phyloP scores from a whole-genome alignment of 495 filamentous ascomycete species.

The Hyphodiscus hymeniophilus region DNA sequence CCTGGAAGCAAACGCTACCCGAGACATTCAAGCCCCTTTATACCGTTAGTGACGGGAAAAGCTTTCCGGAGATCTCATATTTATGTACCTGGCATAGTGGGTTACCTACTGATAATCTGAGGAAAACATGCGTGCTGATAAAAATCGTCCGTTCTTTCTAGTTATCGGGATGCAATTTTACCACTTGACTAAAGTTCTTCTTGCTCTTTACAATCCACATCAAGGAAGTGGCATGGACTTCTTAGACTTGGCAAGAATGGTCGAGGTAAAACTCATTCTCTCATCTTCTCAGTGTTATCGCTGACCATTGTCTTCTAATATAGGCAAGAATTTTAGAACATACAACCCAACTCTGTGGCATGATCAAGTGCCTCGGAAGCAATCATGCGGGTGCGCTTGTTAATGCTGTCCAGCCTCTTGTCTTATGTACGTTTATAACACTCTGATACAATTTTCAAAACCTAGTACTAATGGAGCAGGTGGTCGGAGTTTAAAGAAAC shows the following conservation, averaged over 20 bases:
- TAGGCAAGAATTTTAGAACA: not conserved
- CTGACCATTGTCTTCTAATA: too few relatives aligned
- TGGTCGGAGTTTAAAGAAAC: not conserved
- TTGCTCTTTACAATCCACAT: not conserved
- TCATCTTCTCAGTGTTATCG: not conserved
- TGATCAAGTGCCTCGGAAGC: not conserved
- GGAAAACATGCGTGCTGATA: not conserved
- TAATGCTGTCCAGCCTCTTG: not conserved
- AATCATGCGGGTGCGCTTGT: not conserved
- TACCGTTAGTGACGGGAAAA: not conserved
- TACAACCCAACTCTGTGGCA: not conserved
- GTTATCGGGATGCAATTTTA: not conserved
- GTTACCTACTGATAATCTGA: too few relatives aligned
- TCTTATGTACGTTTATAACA: not conserved
- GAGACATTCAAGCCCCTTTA: not conserved
- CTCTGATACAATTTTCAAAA: too few relatives aligned
- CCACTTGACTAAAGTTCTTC: not conserved
- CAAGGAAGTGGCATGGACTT: not conserved
- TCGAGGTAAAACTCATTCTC: not conserved
- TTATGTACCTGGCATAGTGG: not conserved
- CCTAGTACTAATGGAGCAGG: not conserved
- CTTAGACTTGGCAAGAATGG: not conserved
- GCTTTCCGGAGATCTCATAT: not conserved
- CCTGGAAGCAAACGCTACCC: not conserved
- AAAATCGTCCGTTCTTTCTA: not conserved